Percentiles rank a stretch among this genome's conserved stretches.
phyloP scores from a whole-genome alignment of 495 filamentous ascomycete genomes.

The Tuber magnatum region DNA sequence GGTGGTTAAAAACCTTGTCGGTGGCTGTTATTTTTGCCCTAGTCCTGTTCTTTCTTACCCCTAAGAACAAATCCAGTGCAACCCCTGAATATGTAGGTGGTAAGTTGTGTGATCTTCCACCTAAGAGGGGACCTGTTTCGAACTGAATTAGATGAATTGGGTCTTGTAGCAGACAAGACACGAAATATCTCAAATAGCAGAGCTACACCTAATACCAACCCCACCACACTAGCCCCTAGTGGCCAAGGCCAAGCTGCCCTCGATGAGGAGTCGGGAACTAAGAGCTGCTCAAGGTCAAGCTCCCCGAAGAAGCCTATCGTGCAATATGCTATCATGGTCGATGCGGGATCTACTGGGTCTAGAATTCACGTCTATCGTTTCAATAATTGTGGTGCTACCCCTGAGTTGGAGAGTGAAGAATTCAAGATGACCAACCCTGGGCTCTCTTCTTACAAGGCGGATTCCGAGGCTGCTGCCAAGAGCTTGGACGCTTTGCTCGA shows the following conservation, averaged over 20 bases:
- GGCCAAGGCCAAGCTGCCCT: constrained; percentile 48
- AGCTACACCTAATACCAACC: not conserved
- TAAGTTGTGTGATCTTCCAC: constrained; percentile 41
- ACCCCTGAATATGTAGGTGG: constrained; percentile 16
- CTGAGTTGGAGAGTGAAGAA: constrained; percentile 85
- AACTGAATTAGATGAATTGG: constrained; percentile 5
- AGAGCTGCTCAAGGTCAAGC: constrained; percentile 71
- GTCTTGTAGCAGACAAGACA: not conserved
- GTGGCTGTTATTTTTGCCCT: constrained; percentile 57
- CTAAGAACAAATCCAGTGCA: constrained; percentile 44
- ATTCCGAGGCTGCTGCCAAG: constrained; percentile 79
- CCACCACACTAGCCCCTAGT: constrained; percentile 10
- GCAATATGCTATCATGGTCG: constrained; percentile 97
- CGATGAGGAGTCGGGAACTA: constrained; percentile 55
- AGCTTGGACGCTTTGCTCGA: constrained; percentile 83
- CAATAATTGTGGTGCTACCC: constrained; percentile 93
- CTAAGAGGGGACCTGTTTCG: constrained; percentile 24
- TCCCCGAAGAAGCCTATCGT: constrained; percentile 83
- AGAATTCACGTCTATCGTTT: constrained; percentile 97
- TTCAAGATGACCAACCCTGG: constrained; percentile 86
- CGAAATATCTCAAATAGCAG: constrained; percentile 1
- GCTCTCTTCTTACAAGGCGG: constrained; percentile 73
- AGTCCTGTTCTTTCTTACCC: constrained; percentile 55
- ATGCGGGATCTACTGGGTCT: constrained; percentile 94
- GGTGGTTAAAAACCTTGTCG: constrained; percentile 59